Percentiles rank a stretch among this genome's conserved stretches.
Evolutionary conservation across 768 basidiomycete species (phyloP).

Genomic region (Boletus subcaerulescens): DNA sequence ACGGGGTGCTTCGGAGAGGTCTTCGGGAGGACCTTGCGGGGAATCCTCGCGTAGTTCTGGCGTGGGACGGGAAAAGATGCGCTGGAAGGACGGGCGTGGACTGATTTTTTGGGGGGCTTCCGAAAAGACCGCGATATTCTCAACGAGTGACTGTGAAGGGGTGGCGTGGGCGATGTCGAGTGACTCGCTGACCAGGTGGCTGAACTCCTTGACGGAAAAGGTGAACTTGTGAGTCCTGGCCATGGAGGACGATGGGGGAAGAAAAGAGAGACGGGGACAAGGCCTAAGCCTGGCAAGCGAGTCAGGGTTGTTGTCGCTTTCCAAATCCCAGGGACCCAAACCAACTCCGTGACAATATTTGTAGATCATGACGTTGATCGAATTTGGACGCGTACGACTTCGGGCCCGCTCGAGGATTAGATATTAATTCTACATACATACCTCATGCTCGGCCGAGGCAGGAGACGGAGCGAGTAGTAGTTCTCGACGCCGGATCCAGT

Average conservation of each 20-base stretch:
- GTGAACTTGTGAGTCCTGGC: slow-evolving; percentile 27
- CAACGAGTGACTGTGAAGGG: slow-evolving; percentile 22
- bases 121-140: slow-evolving; percentile 19
- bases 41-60: slow-evolving; percentile 5
- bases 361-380: slow-evolving; percentile 8
- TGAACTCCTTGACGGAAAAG: slow-evolving; percentile 32
- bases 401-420: too few species aligned
- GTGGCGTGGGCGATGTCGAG: slow-evolving; percentile 18
- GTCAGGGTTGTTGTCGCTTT: slow-evolving; percentile 21
- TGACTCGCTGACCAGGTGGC: slow-evolving; percentile 34
- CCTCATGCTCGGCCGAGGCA: too few species aligned
- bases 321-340: slow-evolving; percentile 2
- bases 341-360: not conserved
- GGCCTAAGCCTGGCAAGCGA: slow-evolving; percentile 4
- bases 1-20: slow-evolving; percentile 19
- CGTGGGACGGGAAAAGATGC: slow-evolving; percentile 29
- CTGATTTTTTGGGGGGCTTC: slow-evolving; percentile 16
- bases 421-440: too few species aligned
- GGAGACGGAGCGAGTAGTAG: too few species aligned
- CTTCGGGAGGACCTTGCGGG: slow-evolving; percentile 6
- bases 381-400: too few species aligned
- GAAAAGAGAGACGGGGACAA: not conserved
- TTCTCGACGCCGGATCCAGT: too few species aligned
- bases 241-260: slow-evolving; percentile 14
- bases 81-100: slow-evolving; percentile 24